Evolutionary conservation across 768 basidiomycete species (phyloP).

Genomic region (Serendipita sp.): DNA sequence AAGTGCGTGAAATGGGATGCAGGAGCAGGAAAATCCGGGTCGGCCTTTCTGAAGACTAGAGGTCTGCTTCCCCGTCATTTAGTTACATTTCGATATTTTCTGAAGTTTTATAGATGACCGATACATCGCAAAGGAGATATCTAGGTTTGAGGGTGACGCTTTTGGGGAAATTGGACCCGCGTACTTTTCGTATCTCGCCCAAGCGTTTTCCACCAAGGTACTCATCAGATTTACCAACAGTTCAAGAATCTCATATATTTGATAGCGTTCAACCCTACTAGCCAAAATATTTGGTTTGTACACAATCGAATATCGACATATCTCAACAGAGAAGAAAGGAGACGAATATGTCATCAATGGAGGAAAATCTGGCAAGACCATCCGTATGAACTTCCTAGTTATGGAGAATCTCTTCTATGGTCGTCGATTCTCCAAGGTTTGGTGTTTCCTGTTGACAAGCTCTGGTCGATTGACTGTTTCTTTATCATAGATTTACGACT

Average conservation of each 20-base stretch:
- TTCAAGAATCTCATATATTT: slow-evolving; percentile 9
- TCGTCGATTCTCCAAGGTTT: slow-evolving; percentile 70
- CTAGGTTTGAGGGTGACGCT: slow-evolving; percentile 76
- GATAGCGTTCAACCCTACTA: slow-evolving; percentile 77
- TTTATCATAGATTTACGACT: slow-evolving; percentile 69
- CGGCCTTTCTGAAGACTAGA: slow-evolving; percentile 88
- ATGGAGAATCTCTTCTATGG: slow-evolving; percentile 99
- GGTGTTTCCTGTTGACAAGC: background rate
- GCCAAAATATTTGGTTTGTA: slow-evolving; percentile 97
- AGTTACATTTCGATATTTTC: background rate
- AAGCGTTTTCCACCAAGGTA: slow-evolving; percentile 74
- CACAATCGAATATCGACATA: slow-evolving; percentile 79
- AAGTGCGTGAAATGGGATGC: slow-evolving; percentile 95
- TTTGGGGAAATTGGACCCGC: slow-evolving; percentile 95
- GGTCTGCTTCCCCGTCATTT: slow-evolving; percentile 28
- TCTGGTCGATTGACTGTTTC: background rate
- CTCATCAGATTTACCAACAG: background rate
- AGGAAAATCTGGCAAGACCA: slow-evolving; percentile 51
- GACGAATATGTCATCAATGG: slow-evolving; percentile 13
- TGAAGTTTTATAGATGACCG: slow-evolving; percentile 56
- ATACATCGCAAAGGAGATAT: slow-evolving; percentile 95
- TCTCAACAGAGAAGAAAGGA: slow-evolving; percentile 44
- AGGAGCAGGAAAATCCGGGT: slow-evolving; percentile 90
- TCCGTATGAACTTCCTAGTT: slow-evolving; percentile 87
- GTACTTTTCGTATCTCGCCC: slow-evolving; percentile 96